Conservation (phyloP, 805 yeast genomes). For the Hemisphaericaspora nanyangensis region DNA sequence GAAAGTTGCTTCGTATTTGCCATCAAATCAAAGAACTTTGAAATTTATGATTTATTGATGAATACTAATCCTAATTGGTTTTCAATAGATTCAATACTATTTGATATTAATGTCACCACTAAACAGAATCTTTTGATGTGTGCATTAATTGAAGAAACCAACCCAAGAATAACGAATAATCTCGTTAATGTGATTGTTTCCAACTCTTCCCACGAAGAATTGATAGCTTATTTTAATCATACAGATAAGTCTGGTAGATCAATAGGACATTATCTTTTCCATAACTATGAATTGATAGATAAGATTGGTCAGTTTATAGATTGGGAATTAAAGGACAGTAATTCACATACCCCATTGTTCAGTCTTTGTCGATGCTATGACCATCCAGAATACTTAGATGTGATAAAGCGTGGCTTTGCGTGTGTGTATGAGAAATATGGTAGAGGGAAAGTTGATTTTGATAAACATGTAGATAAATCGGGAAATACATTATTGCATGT, state of each 20-base stretch:
- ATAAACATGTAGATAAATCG: conserved; percentile 64
- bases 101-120: conserved; percentile 52
- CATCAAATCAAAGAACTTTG: conserved; percentile 43
- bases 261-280: conserved; percentile 71
- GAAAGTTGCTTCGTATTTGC: conserved; percentile 71
- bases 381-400: conserved; percentile 52
- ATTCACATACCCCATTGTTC: conserved; percentile 75
- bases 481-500: conserved; percentile 80
- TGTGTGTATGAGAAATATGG: conserved; percentile 44
- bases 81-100: conserved; percentile 62
- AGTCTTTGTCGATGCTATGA: conserved; percentile 78
- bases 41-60: conserved; percentile 44
- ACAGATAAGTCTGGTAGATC: conserved; percentile 54
- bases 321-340: conserved; percentile 66
- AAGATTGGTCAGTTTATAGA: conserved; percentile 56
- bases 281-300: conserved; percentile 47
- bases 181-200: conserved; percentile 39
- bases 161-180: conserved; percentile 38
- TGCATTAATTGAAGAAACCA: conserved; percentile 56
- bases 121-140: conserved; percentile 56
- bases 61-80: conserved; percentile 44
- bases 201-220: conserved; percentile 44
- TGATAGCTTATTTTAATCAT: conserved; percentile 43
- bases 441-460: conserved; percentile 35
- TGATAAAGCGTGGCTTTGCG: conserved; percentile 45